Conservation (phyloP, 164 flowering plant genomes). For the Warburgia ugandensis region DNA sequence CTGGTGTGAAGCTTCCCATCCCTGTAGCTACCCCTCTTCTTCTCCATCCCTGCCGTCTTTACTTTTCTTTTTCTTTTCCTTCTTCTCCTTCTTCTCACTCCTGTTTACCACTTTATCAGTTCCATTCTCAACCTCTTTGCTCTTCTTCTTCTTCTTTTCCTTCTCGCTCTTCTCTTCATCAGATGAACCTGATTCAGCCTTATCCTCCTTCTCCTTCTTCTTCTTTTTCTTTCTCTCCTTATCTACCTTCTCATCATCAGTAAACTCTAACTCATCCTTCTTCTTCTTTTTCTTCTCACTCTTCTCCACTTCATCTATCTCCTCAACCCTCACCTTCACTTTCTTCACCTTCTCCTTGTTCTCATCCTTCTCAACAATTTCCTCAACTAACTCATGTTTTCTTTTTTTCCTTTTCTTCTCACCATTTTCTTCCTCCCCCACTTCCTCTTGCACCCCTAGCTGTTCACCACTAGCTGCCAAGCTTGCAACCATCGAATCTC, state of each 20-base stretch:
- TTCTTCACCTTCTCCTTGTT: constrained; percentile 2
- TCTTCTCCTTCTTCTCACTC: constrained; percentile 7
- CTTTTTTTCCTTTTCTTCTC: constrained; percentile 32
- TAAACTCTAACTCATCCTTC: not conserved
- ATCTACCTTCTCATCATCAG: not conserved
- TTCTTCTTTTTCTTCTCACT: constrained; percentile 1
- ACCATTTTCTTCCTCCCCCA: not conserved
- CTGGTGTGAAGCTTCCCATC: no score
- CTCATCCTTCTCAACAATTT: constrained; percentile 18
- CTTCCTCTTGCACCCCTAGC: constrained; percentile 8
- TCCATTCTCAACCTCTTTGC: no score
- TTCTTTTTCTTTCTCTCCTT: not conserved
- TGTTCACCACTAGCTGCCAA: constrained; percentile 40
- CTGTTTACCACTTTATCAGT: not conserved
- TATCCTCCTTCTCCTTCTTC: not conserved
- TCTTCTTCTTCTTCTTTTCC: constrained; percentile 4
- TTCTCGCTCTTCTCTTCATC: constrained; percentile 6
- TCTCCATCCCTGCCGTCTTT: not conserved
- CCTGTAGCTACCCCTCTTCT: not conserved
- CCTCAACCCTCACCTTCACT: constrained; percentile 4
- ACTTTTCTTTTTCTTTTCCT: not conserved
- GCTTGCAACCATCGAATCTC: constrained; percentile 53
- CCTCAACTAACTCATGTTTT: no score
- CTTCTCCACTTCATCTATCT: no score
- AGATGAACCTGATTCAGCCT: not conserved